Base-by-base conservation (phyloP, 2,329 filamentous ascomycete species). In the Aspergillus alliaceus region DNA sequence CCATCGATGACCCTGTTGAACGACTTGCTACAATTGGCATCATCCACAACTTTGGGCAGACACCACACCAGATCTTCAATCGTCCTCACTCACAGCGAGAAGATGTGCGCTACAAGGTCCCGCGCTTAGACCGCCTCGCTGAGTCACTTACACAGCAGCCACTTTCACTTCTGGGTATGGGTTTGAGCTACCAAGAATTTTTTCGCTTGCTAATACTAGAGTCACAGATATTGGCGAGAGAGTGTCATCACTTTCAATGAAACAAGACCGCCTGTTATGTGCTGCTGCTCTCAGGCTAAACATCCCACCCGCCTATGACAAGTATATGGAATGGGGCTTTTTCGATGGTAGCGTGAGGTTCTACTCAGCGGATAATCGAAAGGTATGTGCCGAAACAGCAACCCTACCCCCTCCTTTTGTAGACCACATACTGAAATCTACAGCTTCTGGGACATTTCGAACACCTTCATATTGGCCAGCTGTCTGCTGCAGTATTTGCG, bases 11-110 rank as follows among this genome's bases (percentile, higher is more conserved):
- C 69, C 89, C 90, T 0, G 86, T 93, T 55, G 93, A 98, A 73
- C 84, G 92, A 42, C 81, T 92, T 6, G 90, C 93, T 5, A 93
- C 92, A 0, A 97, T 96, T 53, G 91, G 91, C 32, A 96, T 97
- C 64, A 98, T 99, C 66, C 93, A 99, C 75, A 98, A 98, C 66
- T 99, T 99, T 73, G 95, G 95, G 0, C 95, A 99, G 73, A 99
- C 96, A 1, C 95, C 96, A 1, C 90, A 96, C 66, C 96, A 99
- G 72, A 89, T 98, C 15, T 99, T 98, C 72, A 84, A 86, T 44
- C 88, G 89, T 57, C 82, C 89, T 12, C 95, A 99, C 73, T 87
- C 90, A 3, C 77, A 84, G n/a, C 85, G 89, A 14, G 92, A 96
- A 63, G 84, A 90, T 55, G 76, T 83, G 4, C 80, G 84, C 22